Evolutionary conservation across 208 protist species (phyloP), one percentile per base, ranked within the genome.

Genomic region (Trypanosoma boissoni): DNA sequence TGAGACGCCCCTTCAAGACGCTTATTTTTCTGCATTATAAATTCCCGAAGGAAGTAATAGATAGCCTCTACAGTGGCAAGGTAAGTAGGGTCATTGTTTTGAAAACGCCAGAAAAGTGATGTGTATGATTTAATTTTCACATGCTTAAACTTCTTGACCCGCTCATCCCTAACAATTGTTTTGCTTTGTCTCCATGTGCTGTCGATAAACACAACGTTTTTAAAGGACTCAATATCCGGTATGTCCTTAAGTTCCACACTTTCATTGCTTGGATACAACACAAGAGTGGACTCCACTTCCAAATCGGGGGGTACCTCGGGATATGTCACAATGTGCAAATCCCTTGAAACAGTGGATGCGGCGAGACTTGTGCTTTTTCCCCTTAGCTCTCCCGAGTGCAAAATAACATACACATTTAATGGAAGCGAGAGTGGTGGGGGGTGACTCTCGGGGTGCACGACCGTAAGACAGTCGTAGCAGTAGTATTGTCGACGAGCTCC

Each of bases 1-100:
- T 20, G 29, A 24, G n/a, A 7, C 0, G 46, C 42, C 21, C 45
- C 68, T 18, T 26, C 49, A 21, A 27, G 36, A 21, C 18, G 58
- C 34, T 72, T 72, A 64, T 85, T 89, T 26, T 68, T 69, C 20
- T 91, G 76, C 0, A 51, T 69, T 36, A 96, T 78, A 60, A 92
- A 97, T 61, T 97, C 88, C 14, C 81, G 74, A 36, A 96, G 71
- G 58, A 96, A 94, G 72, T 96, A 97, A 76, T 96, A 97, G 59
- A 98, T 98, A 7, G 94, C 94, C 74, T 98, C 96, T 20, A 98
- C 95, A 3, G 96, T 98, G 3, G 93, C 88, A 7, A 98, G 74
- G 65, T 92, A 94, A 12, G 80, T 80, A 9, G 88, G 83, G 53
- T 94, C 88, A 61, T 94, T 92, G 62, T 88, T 94, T 75, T 98